These are phyloP conservation scores for Pleurotus ostreatus DNA, from an alignment of 768 basidiomycete species.

Conservation along the genomic window DNA sequence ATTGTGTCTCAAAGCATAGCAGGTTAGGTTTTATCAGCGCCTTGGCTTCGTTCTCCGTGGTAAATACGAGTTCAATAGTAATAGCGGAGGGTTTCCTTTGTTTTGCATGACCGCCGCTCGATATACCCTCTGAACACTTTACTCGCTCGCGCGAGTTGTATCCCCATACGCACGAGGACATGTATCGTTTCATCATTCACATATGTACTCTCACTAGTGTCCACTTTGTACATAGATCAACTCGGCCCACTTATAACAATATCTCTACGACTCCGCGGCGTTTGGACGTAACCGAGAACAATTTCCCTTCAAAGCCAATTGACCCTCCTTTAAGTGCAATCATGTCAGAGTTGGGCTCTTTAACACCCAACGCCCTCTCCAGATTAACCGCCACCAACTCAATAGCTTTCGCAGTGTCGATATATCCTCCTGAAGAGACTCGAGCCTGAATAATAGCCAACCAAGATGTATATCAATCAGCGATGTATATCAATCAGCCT, in stretches of 20 bases:
- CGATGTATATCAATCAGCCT: background rate
- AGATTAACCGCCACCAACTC: slow-evolving; percentile 38
- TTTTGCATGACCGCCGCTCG: slow-evolving; percentile 4
- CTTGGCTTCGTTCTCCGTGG: slow-evolving; percentile 6
- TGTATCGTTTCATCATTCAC: background rate
- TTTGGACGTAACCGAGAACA: slow-evolving; percentile 36
- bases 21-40: slow-evolving; percentile 7
- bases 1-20: background rate
- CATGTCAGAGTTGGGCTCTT: slow-evolving; percentile 24
- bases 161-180: background rate
- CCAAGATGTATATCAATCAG: background rate
- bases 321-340: slow-evolving; percentile 37
- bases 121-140: background rate
- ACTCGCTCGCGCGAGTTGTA: background rate
- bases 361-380: slow-evolving; percentile 35
- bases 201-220: background rate
- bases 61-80: slow-evolving; percentile 4
- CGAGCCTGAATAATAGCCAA: slow-evolving; percentile 14
- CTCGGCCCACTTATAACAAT: slow-evolving; percentile 19
- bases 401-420: slow-evolving; percentile 33
- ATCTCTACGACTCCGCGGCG: slow-evolving; percentile 27
- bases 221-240: too few relatives aligned
- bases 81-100: background rate
- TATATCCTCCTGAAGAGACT: slow-evolving; percentile 31
- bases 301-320: slow-evolving; percentile 39